Evolutionary conservation across 2,329 filamentous ascomycete genomes (phyloP), one percentile per base, ranked within the genome.

Genomic region (Exophiala calicioides): DNA sequence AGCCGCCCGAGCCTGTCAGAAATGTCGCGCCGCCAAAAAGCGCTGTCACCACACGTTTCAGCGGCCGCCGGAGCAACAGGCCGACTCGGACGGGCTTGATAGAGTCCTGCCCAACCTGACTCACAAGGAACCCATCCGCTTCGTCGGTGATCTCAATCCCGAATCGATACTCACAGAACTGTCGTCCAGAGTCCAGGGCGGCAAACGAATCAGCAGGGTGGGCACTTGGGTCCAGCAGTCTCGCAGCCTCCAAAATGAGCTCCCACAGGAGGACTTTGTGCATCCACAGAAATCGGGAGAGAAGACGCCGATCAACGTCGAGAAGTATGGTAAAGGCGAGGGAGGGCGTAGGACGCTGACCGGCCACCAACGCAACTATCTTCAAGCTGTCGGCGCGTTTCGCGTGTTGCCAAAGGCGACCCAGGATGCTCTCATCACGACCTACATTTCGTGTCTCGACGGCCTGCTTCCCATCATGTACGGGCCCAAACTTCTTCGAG

Each of bases 131-230:
- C 55, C 53, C 10, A 51, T 58, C 10, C 62, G 66, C 13, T 70
- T 70, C 37, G 67, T 70, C 16, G 67, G 68, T 21, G 66, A 70
- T 41, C 57, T 68, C 2, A 70, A 69, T 41, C 68, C 68, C 5
- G 68, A 70, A 56, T 64, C 68, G 23, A 57, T 68, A 5, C 65
- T 70, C 13, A 65, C 55, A 15, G 55, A 58, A 21, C 37, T 57
- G 18, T 53, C 54, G n/a, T 45, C 50, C 9, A 37, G 53, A 13
- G 37, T 41, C 4, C 45, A 57, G 21, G 55, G 51, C 21, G 32
- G 20, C 2, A 44, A 44, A 19, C 52, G 57, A 12, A 52, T 57
- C 41, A 59, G 55, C 27, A 42, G 57, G 9, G 49, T 60, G 10
- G 58, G 58, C n/a, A 53, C 56, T 13, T 59, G 55, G 55, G 52